phyloP scores from a whole-genome alignment of 805 yeast species.

The Debaryomyces maramus region DNA sequence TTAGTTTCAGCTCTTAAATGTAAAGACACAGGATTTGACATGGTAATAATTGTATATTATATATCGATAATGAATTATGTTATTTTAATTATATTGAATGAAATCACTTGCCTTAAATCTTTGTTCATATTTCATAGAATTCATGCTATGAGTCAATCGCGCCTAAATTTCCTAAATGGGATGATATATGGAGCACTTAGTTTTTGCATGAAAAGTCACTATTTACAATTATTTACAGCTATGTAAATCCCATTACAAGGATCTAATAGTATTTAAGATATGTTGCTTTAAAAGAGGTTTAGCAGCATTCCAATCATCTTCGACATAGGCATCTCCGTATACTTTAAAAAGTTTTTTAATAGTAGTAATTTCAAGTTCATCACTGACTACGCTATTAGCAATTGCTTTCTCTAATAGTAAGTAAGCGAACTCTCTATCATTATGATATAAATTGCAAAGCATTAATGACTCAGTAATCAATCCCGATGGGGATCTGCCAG shows the following conservation, averaged over 20 bases:
- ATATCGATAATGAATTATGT: not conserved
- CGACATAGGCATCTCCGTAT: slow-evolving; percentile 52
- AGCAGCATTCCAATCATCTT: slow-evolving; percentile 35
- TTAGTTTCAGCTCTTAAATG: slow-evolving; percentile 97
- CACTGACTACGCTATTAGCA: slow-evolving; percentile 32
- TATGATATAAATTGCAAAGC: slow-evolving; percentile 40
- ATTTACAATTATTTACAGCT: slow-evolving; percentile 1
- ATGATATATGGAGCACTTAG: not conserved
- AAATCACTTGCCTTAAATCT: not conserved
- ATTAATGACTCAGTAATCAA: slow-evolving; percentile 48
- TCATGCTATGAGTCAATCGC: slow-evolving; percentile 8
- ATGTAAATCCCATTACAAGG: slow-evolving; percentile 6
- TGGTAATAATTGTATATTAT: slow-evolving; percentile 1
- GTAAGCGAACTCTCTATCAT: slow-evolving; percentile 56
- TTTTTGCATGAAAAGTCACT: slow-evolving; percentile 1
- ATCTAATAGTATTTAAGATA: slow-evolving; percentile 12
- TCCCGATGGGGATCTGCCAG: slow-evolving; percentile 42
- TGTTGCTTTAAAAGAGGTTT: slow-evolving; percentile 30
- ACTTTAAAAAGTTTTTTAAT: slow-evolving; percentile 45
- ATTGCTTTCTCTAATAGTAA: slow-evolving; percentile 50
- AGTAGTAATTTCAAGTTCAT: slow-evolving; percentile 41
- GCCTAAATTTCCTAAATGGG: slow-evolving; percentile 6
- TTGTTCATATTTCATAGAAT: too few relatives aligned
- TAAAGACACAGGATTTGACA: slow-evolving; percentile 50
- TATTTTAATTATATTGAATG: not conserved